Conservation (phyloP, 768 basidiomycete genomes). For the Nevesoporus exiguus region DNA sequence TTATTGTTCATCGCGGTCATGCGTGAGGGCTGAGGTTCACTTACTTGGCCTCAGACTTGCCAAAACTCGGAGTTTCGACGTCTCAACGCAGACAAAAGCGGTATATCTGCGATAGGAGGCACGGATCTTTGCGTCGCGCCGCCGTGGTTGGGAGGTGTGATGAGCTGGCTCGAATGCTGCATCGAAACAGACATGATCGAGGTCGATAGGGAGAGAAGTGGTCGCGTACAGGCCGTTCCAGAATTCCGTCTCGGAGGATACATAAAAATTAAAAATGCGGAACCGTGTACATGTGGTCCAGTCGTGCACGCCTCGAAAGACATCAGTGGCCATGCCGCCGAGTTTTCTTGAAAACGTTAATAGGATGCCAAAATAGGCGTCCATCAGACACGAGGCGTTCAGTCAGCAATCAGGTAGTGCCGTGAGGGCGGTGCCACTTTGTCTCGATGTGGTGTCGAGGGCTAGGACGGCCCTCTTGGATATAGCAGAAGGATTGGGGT, state of each 20-base stretch:
- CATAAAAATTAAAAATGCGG: background rate
- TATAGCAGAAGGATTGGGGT: background rate
- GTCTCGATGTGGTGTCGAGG: background rate
- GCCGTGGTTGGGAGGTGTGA: too few relatives aligned
- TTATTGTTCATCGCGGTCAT: background rate
- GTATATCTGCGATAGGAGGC: background rate
- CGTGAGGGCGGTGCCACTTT: background rate
- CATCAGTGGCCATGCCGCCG: background rate
- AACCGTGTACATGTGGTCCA: background rate
- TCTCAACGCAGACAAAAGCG: background rate
- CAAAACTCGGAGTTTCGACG: background rate
- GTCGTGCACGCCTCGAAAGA: slow-evolving; percentile 4
- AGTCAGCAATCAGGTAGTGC: background rate
- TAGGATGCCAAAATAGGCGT: background rate
- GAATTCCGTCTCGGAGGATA: background rate
- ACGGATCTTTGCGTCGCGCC: background rate
- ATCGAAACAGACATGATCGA: background rate
- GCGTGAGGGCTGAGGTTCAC: background rate
- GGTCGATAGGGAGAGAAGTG: too few relatives aligned
- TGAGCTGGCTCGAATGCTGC: background rate
- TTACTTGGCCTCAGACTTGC: background rate
- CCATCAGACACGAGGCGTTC: background rate
- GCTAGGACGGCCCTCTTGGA: too few relatives aligned
- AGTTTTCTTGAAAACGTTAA: background rate
- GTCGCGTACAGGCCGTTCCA: background rate